Evolutionary conservation across 345 rosid species (phyloP).

Genomic region (Turnera subulata): DNA sequence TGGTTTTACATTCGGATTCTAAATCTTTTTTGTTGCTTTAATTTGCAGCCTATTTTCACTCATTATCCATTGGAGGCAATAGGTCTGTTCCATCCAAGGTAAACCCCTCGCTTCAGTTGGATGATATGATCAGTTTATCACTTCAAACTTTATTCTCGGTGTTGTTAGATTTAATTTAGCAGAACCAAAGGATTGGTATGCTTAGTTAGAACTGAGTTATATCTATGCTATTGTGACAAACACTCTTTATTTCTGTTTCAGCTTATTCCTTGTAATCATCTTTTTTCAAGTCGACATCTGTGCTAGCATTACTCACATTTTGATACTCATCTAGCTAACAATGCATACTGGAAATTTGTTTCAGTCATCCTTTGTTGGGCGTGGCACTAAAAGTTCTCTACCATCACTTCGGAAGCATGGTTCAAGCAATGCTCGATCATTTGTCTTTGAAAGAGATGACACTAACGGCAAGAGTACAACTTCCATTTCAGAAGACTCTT

Average conservation of each 20-base stretch:
- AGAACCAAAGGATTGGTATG: too few relatives aligned
- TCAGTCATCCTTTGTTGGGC: conserved; percentile 84
- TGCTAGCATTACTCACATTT: background rate
- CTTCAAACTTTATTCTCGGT: background rate
- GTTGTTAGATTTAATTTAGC: background rate
- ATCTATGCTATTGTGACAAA: too few relatives aligned
- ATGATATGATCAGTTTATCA: background rate
- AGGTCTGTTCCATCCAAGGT: conserved; percentile 58
- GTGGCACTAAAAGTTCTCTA: conserved; percentile 44
- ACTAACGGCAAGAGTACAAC: conserved; percentile 49
- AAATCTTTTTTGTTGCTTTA: background rate
- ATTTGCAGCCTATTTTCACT: conserved; percentile 50
- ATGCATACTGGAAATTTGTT: conserved; percentile 23
- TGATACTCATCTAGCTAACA: background rate
- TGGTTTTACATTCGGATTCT: conserved; percentile 5
- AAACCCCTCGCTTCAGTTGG: conserved; percentile 13
- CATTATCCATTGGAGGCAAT: conserved; percentile 41
- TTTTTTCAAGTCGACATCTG: background rate
- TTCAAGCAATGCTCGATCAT: conserved; percentile 53
- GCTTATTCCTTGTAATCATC: background rate
- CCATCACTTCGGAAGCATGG: conserved; percentile 58
- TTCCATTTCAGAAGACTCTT: conserved; percentile 50
- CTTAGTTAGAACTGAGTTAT: too few relatives aligned
- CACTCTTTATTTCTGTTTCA: background rate
- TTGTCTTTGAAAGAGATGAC: conserved; percentile 79